Base-by-base conservation (phyloP, 345 rosid genomes). In the Iberis pinnata region DNA sequence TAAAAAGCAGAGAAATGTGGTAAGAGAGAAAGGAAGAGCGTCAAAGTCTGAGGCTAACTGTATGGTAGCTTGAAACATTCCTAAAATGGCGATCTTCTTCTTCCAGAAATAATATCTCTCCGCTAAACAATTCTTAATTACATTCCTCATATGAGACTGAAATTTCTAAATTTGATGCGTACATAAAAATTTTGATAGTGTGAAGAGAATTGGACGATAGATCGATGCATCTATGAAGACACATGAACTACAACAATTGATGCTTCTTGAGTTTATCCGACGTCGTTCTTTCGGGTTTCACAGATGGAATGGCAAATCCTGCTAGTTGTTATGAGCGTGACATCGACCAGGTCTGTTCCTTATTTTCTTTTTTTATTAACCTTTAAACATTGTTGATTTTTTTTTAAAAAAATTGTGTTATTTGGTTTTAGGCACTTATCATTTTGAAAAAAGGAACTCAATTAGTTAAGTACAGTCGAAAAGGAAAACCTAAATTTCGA, bases 301-400 rank as follows among this genome's bases (percentile, higher is more conserved):
- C 95, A 82, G 85, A 90, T 90, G 98, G 98, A 90, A 90, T 90
- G 98, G 98, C 96, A 83, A 85, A 92, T 88, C 93, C 75, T 76
- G 75, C 71, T 81, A 69, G 35, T 70, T 75, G 35, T 70, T 75
- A 69, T 83, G 96, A 88, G 27, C 96, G 98, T 65, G 89, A 85
- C 73, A 66, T 75, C 55, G 95, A 83, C 42, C 96, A 88, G 70
- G 96, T 92, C 27, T 39, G 60, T 60, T 64, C 22, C 41, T 29
- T 44, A n/a, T n/a, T 36, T 29, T 25, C 35, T 14, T 7, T 12
- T 6, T 37, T 4, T 38, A n/a, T 59, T 22, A 2, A 22, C 25
- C 25, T 22, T 22, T 22, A 22, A 22, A 22, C 25, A 2, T 22
- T 22, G 25, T 22, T 6, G 25, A 22, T 22, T 22, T 22, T 22